Evolutionary conservation across 306 rosid species (phyloP).

Genomic region (Erythrophleum fordii): DNA sequence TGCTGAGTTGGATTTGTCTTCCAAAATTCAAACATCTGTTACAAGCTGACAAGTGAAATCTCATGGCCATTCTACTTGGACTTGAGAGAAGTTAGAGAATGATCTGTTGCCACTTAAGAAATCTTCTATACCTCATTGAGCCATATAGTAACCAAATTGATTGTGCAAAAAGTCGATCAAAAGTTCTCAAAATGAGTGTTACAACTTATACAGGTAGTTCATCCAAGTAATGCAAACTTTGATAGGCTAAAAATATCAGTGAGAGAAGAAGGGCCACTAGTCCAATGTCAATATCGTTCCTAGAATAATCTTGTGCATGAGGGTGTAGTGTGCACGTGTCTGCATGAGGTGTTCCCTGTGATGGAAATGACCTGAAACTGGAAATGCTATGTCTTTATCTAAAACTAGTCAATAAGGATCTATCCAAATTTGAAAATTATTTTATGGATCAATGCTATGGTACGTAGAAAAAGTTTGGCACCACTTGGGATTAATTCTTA

Average conservation of each 20-base stretch:
- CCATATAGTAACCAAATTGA: too few relatives aligned
- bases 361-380: background rate
- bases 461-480: background rate
- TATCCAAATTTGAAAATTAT: background rate
- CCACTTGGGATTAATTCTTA: background rate
- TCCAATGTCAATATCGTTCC: background rate
- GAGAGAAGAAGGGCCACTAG: background rate
- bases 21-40: slow-evolving; percentile 47
- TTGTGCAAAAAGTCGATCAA: background rate
- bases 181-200: background rate
- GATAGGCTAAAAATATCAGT: background rate
- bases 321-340: slow-evolving; percentile 1
- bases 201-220: too few relatives aligned
- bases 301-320: background rate
- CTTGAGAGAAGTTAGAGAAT: background rate
- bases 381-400: background rate
- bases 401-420: background rate
- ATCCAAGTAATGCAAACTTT: background rate
- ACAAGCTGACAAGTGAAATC: slow-evolving; percentile 35
- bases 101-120: background rate
- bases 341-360: background rate
- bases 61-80: slow-evolving; percentile 8
- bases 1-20: slow-evolving; percentile 47
- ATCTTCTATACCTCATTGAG: background rate
- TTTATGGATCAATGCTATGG: background rate